These are phyloP conservation scores for Echites panduratus DNA, from an alignment of 257 asterid genomes.

Conservation along the genomic window DNA sequence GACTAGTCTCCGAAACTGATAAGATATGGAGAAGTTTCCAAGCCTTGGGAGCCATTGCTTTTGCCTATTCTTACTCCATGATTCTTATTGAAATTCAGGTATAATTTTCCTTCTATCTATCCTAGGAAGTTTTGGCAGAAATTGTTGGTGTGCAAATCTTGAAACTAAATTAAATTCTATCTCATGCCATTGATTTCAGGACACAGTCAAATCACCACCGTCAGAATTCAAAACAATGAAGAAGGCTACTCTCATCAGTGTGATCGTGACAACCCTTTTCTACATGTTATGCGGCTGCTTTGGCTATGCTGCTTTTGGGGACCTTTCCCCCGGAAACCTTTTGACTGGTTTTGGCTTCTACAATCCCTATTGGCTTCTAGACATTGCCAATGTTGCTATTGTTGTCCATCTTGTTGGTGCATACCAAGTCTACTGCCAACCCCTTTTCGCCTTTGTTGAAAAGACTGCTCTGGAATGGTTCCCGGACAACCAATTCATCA, in stretches of 20 bases:
- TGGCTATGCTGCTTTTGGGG: constrained; percentile 94
- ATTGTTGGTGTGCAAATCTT: neutral
- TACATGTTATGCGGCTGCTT: constrained; percentile 87
- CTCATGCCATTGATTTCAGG: constrained; percentile 43
- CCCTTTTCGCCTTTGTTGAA: constrained; percentile 73
- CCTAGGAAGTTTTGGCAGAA: neutral
- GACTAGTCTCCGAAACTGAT: constrained; percentile 45
- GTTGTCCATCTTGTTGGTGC: constrained; percentile 82
- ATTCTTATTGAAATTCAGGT: constrained; percentile 81
- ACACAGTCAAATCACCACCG: constrained; percentile 76
- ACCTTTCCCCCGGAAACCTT: constrained; percentile 73
- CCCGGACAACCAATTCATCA: constrained; percentile 46
- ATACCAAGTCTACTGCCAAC: constrained; percentile 88
- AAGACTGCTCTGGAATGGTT: constrained; percentile 40
- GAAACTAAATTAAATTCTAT: neutral
- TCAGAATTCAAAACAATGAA: constrained; percentile 75
- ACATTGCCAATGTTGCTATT: constrained; percentile 73
- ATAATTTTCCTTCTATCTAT: neutral
- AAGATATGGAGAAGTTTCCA: constrained; percentile 78
- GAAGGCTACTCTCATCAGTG: constrained; percentile 64
- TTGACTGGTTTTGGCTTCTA: constrained; percentile 86
- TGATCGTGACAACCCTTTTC: constrained; percentile 70
- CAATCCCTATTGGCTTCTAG: constrained; percentile 85
- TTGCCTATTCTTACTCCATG: constrained; percentile 80
- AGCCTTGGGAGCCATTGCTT: constrained; percentile 80